A percentile compares a stretch with the other conserved stretches of the same genome.
Conservation (phyloP, 129 eudicot genomes). For the Artemisia argyi region DNA sequence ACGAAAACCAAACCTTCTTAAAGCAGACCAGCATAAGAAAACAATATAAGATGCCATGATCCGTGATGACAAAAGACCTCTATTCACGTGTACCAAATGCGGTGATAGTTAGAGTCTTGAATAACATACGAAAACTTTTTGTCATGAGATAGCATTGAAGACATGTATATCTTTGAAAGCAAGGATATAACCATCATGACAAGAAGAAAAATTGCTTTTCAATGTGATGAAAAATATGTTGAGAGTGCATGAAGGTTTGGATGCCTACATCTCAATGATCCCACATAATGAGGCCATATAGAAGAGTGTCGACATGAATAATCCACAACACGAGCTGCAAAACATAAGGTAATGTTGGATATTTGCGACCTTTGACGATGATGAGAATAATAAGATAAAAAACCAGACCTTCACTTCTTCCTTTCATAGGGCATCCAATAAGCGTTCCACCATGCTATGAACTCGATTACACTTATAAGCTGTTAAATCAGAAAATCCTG, state of each 20-base stretch:
- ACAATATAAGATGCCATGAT: constrained; percentile 95
- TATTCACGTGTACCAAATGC: constrained; percentile 65
- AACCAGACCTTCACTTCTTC: constrained; percentile 57
- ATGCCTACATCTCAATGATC: constrained; percentile 64
- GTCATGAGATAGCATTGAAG: neutral
- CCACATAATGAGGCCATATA: constrained; percentile 74
- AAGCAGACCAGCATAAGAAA: constrained; percentile 93
- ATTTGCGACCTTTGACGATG: neutral
- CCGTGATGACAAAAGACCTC: constrained; percentile 92
- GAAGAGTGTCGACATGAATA: constrained; percentile 80
- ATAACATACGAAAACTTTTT: neutral
- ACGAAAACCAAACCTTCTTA: constrained; percentile 65
- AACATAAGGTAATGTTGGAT: neutral
- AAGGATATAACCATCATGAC: constrained; percentile 87
- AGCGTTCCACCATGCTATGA: constrained; percentile 94
- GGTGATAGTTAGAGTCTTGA: neutral
- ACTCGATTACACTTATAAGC: constrained; percentile 88
- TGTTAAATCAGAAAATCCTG: constrained; percentile 91
- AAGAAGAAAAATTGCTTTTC: constrained; percentile 74
- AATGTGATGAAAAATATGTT: constrained; percentile 95
- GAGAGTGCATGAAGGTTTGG: constrained; percentile 71
- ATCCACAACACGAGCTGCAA: constrained; percentile 78
- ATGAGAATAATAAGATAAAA: constrained; percentile 14
- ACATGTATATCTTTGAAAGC: constrained; percentile 69
- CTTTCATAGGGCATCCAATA: constrained; percentile 81